Evolutionary conservation across 306 rosid genomes (phyloP), one percentile per base, ranked within the genome.

Genomic region (Lathyrus aphaca): DNA sequence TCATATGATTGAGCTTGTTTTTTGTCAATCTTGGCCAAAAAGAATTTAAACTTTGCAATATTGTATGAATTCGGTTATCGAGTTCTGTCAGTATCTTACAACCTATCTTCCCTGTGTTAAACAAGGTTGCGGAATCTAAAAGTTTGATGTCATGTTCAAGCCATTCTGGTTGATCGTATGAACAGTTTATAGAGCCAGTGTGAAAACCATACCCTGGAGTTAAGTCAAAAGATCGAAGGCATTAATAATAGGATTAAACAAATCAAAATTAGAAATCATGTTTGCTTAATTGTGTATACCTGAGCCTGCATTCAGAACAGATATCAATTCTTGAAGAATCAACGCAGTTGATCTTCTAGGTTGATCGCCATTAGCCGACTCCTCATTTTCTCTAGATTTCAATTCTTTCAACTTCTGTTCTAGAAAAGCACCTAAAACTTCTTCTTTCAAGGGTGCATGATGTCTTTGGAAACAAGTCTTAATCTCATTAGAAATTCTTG

Each of bases 361-460:
- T 29, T 72, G 79, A 78, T 67, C 74, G 14, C 83, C 85, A 16
- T 60, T 40, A 32, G 58, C 68, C 70, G 57, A 60, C 60, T 81
- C 83, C 54, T 79, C 82, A 62, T 77, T 79, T 72, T 81, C 87
- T 70, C 66, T 79, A 73, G 73, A 74, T 68, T 81, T 72, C 74
- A 87, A 73, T 75, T 90, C 92, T 78, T 72, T 82, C 77, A 86
- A 78, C 46, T 84, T 87, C 76, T 86, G 91, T 74, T 90, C 83
- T 57, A 86, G 82, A 74, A 88, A 73, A 62, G 82, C 75, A 67
- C 86, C 88, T 72, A 90, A 51, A 63, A 81, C 85, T 79, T 86
- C 91, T 73, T 75, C 84, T 58, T 63, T 81, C 30, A 81, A 73
- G 29, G 79, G 44, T 35, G 56, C 45, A 64, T 82, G 76, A 64